These are phyloP conservation scores for Botrytis paeoniae DNA, from an alignment of 2,329 filamentous ascomycete species.

Conservation along the genomic window DNA sequence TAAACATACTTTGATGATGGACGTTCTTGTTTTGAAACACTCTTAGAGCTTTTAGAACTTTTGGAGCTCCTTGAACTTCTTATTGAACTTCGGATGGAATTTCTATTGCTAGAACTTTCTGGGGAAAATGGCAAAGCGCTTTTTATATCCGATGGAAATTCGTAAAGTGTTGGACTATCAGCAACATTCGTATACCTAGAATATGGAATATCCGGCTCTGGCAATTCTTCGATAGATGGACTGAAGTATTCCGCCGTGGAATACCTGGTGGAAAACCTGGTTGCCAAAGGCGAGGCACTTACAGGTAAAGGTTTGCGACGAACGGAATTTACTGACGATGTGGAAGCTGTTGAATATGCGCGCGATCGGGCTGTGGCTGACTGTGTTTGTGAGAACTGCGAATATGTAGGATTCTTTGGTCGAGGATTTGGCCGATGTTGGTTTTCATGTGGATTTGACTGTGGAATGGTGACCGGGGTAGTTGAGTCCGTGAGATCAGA, in stretches of 20 bases:
- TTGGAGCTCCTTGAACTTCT: slow-evolving; percentile 9
- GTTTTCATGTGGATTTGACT: slow-evolving; percentile 18
- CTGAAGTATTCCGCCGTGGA: slow-evolving; percentile 42
- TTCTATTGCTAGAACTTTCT: slow-evolving; percentile 11
- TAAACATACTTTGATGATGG: slow-evolving; percentile 20
- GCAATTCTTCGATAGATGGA: slow-evolving; percentile 42
- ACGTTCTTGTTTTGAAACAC: slow-evolving; percentile 11
- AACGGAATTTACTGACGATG: slow-evolving; percentile 38
- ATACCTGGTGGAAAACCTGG: slow-evolving; percentile 50
- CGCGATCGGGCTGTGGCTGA: slow-evolving; percentile 29
- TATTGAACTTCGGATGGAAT: slow-evolving; percentile 16
- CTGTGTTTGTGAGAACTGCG: slow-evolving; percentile 18
- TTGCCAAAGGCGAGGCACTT: slow-evolving; percentile 51
- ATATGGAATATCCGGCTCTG: slow-evolving; percentile 51
- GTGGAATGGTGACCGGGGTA: slow-evolving; percentile 22
- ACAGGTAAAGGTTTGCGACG: slow-evolving; percentile 60
- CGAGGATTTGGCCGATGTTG: slow-evolving; percentile 23
- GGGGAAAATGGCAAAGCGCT: slow-evolving; percentile 15
- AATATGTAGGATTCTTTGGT: slow-evolving; percentile 19
- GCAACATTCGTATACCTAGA: slow-evolving; percentile 51
- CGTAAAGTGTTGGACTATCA: slow-evolving; percentile 62
- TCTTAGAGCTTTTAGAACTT: not conserved
- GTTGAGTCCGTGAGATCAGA: slow-evolving; percentile 28
- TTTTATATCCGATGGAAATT: slow-evolving; percentile 44
- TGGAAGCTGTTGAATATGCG: slow-evolving; percentile 29